These are phyloP conservation scores for Jaltomata sinuosa DNA, from an alignment of 257 asterid genomes.

Conservation along the genomic window DNA sequence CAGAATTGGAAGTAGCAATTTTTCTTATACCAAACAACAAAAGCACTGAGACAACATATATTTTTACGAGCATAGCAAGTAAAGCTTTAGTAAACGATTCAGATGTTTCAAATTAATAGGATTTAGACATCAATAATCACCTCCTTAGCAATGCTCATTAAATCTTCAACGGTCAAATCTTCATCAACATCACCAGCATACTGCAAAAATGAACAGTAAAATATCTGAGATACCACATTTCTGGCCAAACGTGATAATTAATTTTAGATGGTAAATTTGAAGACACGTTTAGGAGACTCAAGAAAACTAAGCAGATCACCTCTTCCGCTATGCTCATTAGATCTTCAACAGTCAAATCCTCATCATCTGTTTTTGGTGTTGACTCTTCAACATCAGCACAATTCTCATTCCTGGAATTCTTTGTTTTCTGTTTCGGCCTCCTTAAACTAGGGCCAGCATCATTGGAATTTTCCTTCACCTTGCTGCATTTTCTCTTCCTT, in stretches of 20 bases:
- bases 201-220: not conserved
- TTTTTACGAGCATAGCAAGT: not conserved
- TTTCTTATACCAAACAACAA: not conserved
- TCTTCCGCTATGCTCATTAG: constrained; percentile 31
- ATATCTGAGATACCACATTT: not conserved
- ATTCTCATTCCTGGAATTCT: not conserved
- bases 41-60: not conserved
- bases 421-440: not conserved
- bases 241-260: not conserved
- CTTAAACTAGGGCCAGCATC: not conserved
- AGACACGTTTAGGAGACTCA: not conserved
- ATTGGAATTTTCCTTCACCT: not conserved
- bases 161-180: constrained; percentile 34
- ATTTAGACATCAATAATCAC: constrained; percentile 6
- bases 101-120: not conserved
- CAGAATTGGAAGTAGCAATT: not conserved
- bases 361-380: constrained; percentile 4
- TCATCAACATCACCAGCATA: constrained; percentile 1
- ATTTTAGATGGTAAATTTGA: not conserved
- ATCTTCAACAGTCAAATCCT: constrained; percentile 7
- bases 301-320: constrained; percentile 7
- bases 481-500: not conserved
- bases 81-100: not conserved
- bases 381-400: constrained; percentile 2
- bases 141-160: constrained; percentile 37